phyloP scores from a whole-genome alignment of 352 stramenopile genomes.

The Pythium phragmitis region DNA sequence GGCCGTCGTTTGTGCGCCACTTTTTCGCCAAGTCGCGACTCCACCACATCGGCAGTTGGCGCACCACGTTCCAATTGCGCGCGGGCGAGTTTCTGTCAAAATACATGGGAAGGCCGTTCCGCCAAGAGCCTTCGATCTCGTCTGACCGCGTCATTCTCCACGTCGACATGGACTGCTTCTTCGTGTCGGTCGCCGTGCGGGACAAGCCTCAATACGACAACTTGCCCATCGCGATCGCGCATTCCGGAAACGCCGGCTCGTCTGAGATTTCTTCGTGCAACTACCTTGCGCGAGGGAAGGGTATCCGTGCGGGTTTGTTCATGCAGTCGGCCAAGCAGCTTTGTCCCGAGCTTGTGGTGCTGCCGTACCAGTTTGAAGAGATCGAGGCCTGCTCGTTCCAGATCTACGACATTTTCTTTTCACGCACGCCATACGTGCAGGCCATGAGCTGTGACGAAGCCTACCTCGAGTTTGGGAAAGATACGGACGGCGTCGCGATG shows the following conservation, averaged over 20 bases:
- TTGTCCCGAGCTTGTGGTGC: constrained; percentile 91
- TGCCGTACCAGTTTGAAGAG: constrained; percentile 93
- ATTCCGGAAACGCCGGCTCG: constrained; percentile 73
- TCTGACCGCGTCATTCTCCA: constrained; percentile 90
- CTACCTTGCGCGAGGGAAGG: constrained; percentile 91
- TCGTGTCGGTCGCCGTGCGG: constrained; percentile 89
- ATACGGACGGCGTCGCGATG: constrained; percentile 65
- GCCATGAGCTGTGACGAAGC: constrained; percentile 96
- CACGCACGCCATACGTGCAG: constrained; percentile 87
- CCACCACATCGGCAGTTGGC: constrained; percentile 85
- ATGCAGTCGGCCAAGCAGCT: constrained; percentile 90
- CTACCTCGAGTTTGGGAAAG: constrained; percentile 86
- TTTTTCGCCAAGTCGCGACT: constrained; percentile 86
- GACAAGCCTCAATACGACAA: constrained; percentile 71
- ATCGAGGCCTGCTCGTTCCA: constrained; percentile 90
- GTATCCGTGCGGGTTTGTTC: constrained; percentile 94
- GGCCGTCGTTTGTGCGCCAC: constrained; percentile 67
- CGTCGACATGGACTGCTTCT: constrained; percentile 98
- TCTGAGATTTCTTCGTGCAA: constrained; percentile 96
- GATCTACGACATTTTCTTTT: constrained; percentile 92
- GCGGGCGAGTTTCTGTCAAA: constrained; percentile 57
- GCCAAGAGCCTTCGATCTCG: constrained; percentile 33
- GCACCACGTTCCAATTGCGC: constrained; percentile 70
- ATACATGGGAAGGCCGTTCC: constrained; percentile 49
- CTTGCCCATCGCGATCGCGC: constrained; percentile 90